Evolutionary conservation across 345 rosid species (phyloP).

Genomic region (Eucalyptus sp.): DNA sequence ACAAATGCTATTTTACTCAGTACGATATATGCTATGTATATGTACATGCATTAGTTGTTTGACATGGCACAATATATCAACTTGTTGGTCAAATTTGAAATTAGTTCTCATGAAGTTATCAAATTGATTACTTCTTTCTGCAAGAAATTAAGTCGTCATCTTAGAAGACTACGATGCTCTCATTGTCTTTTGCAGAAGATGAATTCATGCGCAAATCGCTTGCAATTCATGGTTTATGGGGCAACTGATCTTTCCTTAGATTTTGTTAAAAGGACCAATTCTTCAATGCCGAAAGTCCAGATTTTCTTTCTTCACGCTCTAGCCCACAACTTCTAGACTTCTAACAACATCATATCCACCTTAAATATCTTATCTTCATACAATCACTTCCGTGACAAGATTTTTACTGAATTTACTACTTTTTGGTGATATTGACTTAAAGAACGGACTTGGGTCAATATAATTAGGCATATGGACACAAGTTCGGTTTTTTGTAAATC

Average conservation of each 20-base stretch:
- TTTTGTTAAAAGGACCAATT: neutral
- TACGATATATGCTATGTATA: neutral
- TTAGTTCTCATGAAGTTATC: neutral
- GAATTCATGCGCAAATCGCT: neutral
- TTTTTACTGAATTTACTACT: neutral
- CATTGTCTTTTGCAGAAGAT: neutral
- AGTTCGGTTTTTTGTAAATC: neutral
- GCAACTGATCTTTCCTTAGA: neutral
- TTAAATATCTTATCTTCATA: neutral
- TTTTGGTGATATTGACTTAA: neutral
- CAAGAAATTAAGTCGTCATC: neutral
- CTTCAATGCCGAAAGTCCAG: neutral
- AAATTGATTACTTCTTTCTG: neutral
- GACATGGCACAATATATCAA: neutral
- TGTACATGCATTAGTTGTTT: neutral
- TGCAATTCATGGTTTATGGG: neutral
- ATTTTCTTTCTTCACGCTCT: neutral
- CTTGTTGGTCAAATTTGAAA: neutral
- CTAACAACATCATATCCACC: neutral
- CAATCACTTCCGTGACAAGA: neutral
- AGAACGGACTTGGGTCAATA: neutral
- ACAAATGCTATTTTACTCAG: conserved; percentile 21
- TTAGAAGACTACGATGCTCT: neutral
- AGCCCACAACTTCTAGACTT: neutral
- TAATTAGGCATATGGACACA: neutral